A percentile compares a stretch with the other conserved stretches of the same genome.
These are phyloP conservation scores for Sarocladium brachiariae DNA, from an alignment of 2,329 filamentous ascomycete genomes.

Conservation along the genomic window DNA sequence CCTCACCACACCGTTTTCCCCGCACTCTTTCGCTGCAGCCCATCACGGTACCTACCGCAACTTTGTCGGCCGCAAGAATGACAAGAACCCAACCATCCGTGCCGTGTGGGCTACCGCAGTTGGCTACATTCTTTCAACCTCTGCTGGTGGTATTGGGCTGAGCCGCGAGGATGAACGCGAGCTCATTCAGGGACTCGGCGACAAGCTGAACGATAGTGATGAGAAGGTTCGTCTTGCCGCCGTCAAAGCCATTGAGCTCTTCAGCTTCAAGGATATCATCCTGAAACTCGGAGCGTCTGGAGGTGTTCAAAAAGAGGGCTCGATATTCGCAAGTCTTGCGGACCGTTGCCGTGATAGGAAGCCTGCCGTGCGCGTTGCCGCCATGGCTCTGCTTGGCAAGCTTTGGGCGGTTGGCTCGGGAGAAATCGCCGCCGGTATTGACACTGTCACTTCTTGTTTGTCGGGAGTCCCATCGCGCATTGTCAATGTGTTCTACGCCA, in stretches of 20 bases:
- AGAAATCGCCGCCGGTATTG: constrained; percentile 77
- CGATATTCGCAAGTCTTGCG: constrained; percentile 73
- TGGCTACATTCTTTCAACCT: constrained; percentile 83
- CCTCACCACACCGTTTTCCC: constrained; percentile 75
- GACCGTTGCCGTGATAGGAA: constrained; percentile 86
- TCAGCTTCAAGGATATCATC: constrained; percentile 74
- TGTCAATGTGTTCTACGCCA: constrained; percentile 82
- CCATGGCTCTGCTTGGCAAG: constrained; percentile 75
- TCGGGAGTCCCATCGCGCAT: constrained; percentile 78
- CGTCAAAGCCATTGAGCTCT: constrained; percentile 75
- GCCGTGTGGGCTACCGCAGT: constrained; percentile 79
- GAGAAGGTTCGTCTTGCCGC: constrained; percentile 86
- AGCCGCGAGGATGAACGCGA: constrained; percentile 73
- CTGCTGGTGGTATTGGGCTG: constrained; percentile 81
- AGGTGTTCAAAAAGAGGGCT: constrained; percentile 66
- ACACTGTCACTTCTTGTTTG: constrained; percentile 66
- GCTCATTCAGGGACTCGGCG: constrained; percentile 66
- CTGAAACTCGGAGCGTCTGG: constrained; percentile 73
- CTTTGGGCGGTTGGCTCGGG: constrained; percentile 92
- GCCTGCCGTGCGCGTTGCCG: constrained; percentile 72
- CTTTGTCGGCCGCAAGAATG: constrained; percentile 78
- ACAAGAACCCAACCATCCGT: constrained; percentile 77
- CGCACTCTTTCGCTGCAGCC: constrained; percentile 81
- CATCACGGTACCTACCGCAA: constrained; percentile 73
- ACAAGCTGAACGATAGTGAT: constrained; percentile 80